Evolutionary conservation across 208 protist species (phyloP), one percentile per base, ranked within the genome.

Genomic region (Trypanosoma congolense): DNA sequence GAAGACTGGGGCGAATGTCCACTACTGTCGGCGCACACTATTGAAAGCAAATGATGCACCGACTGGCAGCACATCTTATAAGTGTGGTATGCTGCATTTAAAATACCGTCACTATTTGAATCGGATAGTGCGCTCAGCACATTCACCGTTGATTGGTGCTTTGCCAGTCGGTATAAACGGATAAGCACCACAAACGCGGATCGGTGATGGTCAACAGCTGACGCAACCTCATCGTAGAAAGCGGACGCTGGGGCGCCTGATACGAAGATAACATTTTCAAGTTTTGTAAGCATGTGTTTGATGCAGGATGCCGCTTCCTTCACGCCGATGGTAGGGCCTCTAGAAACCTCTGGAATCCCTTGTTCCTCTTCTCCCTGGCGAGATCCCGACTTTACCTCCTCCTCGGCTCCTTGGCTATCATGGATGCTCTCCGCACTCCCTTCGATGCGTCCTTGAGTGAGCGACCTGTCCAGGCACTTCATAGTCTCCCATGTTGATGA

Each of bases 401-500:
- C 49, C 18, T 52, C 58, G 28, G 46, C 50, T 31, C 21, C 4
- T 24, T 47, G 19, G 25, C 30, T 12, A 22, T 9, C n/a, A 18
- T 24, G 12, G 30, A 43, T 31, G 12, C 3, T 4, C 41, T 31
- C 43, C n/a, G 16, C 18, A 25, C 52, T 33, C 42, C 58, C 58
- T 22, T 36, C 43, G 0, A 56, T 43, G 0, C 58, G 53, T 2
- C 48, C 51, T 10, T 21, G 12, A 18, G 33, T 25, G 22, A 83
- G 51, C n/a, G 28, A 16, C 1, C 51, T 31, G 31, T 83, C 72
- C 19, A 46, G 51, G 25, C 77, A 77, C 35, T 74, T 78, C 28
- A 89, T 68, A 24, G 75, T 72, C 1, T 28, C 5, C 81, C 81
- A 89, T 6, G 77, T 83, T 0, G 77, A 75, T 6, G 75, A 63